Evolutionary conservation across 768 basidiomycete species (phyloP), one percentile per base, ranked within the genome.

Genomic region (Tricholoma furcatifolium): DNA sequence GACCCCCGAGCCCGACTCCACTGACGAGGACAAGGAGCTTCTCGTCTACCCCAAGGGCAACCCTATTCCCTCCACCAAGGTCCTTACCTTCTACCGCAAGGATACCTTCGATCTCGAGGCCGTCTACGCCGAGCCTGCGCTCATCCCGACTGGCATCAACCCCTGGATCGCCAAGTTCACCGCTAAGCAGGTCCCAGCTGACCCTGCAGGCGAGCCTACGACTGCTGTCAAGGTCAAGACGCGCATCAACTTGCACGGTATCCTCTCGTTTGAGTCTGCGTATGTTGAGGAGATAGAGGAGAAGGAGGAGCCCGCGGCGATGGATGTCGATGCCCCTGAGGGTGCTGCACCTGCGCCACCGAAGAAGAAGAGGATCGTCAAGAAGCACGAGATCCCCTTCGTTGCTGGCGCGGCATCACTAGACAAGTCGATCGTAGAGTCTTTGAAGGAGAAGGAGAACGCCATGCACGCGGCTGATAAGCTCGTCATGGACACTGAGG

Each of bases 401-500:
- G 76, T 91, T 23, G 74, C 84, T 23, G 77, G 80, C 47, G 78
- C 82, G 51, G 75, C 82, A 35, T 81, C 82, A 2, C 69, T 97
- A 57, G 88, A 91, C 63, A 73, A 80, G 64, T 66, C 76, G 6
- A 53, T 80, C 18, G 63, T 96, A 38, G 86, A 95, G 64, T 66
- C 70, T 52, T 75, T 78, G 67, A 84, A 77, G 69, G 92, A 98
- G 74, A 78, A 80, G 60, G 97, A 98, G 75, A 85, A 84, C 15
- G 75, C 88, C 73, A 91, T 99, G 93, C 81, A 88, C 68, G 81
- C 89, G 24, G 75, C 83, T 51, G 97, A 99, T 74, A 98, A 96
- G 78, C 88, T 98, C 56, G 96, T 99, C 47, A 83, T 85, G 76
- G 97, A 99, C 68, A 99, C 97, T 52, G 96, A 98, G 84, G 93